Percentiles rank a stretch among this genome's conserved stretches.
phyloP scores from a whole-genome alignment of 306 rosid species.

The Urtica urens region DNA sequence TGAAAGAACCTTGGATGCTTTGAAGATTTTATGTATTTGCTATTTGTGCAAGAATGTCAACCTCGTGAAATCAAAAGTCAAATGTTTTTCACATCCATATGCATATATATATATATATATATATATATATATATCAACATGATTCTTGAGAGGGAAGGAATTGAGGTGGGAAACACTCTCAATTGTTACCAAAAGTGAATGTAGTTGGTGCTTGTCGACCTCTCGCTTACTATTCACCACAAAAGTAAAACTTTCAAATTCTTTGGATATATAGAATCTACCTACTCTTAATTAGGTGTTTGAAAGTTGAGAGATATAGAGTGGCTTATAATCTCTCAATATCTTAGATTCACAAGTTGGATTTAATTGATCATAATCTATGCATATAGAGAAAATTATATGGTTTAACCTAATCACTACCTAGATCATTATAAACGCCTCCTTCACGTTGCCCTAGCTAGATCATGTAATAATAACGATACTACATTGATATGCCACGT shows the following conservation, averaged over 20 bases:
- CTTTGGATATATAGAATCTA: constrained; percentile 12
- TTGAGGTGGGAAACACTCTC: constrained; percentile 86
- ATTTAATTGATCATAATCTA: background rate
- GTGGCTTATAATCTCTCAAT: background rate
- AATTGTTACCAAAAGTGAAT: constrained; percentile 34
- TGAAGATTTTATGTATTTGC: constrained; percentile 18
- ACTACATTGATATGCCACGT: constrained; percentile 4
- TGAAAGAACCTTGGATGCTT: constrained; percentile 71
- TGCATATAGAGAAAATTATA: background rate
- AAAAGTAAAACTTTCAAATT: constrained; percentile 14
- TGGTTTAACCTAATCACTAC: background rate
- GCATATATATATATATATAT: constrained; percentile 13
- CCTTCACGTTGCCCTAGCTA: background rate
- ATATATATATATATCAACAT: constrained; percentile 24
- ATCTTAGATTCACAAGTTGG: background rate
- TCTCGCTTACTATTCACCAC: constrained; percentile 20
- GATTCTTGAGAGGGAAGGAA: constrained; percentile 78
- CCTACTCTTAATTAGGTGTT: constrained; percentile 14
- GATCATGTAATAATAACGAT: background rate
- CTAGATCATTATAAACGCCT: background rate
- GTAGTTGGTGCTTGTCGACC: constrained; percentile 50
- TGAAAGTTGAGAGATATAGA: background rate
- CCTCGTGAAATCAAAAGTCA: constrained; percentile 66
- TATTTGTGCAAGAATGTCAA: constrained; percentile 52
- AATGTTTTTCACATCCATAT: constrained; percentile 30